phyloP scores from a whole-genome alignment of 2,329 filamentous ascomycete genomes.

The Apiospora arundinis region DNA sequence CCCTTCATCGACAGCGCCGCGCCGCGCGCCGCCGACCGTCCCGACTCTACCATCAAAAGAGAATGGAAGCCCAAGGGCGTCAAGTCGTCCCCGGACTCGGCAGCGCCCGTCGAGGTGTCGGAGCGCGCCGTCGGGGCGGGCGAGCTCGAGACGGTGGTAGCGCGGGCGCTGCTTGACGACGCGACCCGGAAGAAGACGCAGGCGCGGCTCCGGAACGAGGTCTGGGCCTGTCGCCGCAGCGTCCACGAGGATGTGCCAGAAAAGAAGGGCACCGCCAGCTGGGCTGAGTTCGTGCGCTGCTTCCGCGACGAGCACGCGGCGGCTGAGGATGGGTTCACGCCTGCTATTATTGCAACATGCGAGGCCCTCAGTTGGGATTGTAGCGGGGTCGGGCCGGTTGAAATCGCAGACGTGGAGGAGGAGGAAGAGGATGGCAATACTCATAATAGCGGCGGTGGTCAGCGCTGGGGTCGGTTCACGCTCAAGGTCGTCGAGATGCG shows the following conservation, averaged over 20 bases:
- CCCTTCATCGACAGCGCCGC: constrained; percentile 64
- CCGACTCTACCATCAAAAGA: constrained; percentile 41
- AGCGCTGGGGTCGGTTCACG: constrained; percentile 54
- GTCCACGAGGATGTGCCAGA: constrained; percentile 60
- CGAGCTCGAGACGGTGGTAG: constrained; percentile 46
- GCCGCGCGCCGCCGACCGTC: constrained; percentile 37
- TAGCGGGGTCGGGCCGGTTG: background rate
- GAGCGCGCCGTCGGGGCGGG: constrained; percentile 54
- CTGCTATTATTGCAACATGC: constrained; percentile 56
- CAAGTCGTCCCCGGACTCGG: constrained; percentile 56
- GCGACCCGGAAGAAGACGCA: constrained; percentile 20
- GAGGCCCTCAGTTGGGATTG: constrained; percentile 56
- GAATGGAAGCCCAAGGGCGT: constrained; percentile 58
- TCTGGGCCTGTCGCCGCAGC: constrained; percentile 70
- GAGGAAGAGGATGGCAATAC: constrained; percentile 36
- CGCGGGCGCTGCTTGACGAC: background rate
- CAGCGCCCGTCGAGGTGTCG: constrained; percentile 59
- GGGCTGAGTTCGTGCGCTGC: constrained; percentile 66
- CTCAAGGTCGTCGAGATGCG: constrained; percentile 68
- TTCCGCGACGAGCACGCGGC: constrained; percentile 65
- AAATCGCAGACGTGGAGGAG: background rate
- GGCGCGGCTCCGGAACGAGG: constrained; percentile 46
- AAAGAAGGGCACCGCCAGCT: constrained; percentile 60
- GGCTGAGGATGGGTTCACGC: constrained; percentile 65
- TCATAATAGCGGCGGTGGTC: constrained; percentile 43